phyloP scores from a whole-genome alignment of 1,284 basidiomycete species.

The Rhodotorula sp. region DNA sequence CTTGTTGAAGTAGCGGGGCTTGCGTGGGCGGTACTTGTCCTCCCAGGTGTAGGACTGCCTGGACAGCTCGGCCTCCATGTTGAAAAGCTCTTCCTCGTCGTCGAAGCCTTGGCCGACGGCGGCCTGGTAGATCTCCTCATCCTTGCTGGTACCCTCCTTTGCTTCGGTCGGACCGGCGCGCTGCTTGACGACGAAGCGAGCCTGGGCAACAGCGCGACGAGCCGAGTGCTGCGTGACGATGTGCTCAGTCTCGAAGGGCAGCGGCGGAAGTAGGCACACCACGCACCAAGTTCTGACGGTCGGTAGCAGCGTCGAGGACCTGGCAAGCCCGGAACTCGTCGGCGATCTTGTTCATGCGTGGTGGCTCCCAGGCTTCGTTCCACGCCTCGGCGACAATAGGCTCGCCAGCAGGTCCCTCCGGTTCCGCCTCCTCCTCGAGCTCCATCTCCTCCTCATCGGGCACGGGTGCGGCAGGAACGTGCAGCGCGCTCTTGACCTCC shows the following conservation, averaged over 20 bases:
- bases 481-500: constrained; percentile 79
- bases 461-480: constrained; percentile 23
- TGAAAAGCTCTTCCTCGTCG: constrained; percentile 91
- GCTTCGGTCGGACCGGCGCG: constrained; percentile 37
- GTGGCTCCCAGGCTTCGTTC: constrained; percentile 77
- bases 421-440: constrained; percentile 50
- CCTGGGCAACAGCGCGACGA: constrained; percentile 72
- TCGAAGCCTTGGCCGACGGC: constrained; percentile 82
- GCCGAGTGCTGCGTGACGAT: constrained; percentile 62
- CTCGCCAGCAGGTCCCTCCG: constrained; percentile 1
- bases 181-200: constrained; percentile 75
- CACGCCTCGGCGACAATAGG: constrained; percentile 62
- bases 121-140: constrained; percentile 53
- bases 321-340: constrained; percentile 75
- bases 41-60: constrained; percentile 92
- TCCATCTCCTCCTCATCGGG: constrained; percentile 54
- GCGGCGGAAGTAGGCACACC: not conserved
- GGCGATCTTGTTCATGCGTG: constrained; percentile 65
- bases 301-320: constrained; percentile 68
- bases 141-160: constrained; percentile 12
- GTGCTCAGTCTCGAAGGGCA: not conserved
- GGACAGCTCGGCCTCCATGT: constrained; percentile 75
- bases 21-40: constrained; percentile 97
- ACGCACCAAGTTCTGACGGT: constrained; percentile 62
- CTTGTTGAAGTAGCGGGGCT: constrained; percentile 97